Conservation (phyloP, 2,329 filamentous ascomycete species). For the Bipolaris oryzae region DNA sequence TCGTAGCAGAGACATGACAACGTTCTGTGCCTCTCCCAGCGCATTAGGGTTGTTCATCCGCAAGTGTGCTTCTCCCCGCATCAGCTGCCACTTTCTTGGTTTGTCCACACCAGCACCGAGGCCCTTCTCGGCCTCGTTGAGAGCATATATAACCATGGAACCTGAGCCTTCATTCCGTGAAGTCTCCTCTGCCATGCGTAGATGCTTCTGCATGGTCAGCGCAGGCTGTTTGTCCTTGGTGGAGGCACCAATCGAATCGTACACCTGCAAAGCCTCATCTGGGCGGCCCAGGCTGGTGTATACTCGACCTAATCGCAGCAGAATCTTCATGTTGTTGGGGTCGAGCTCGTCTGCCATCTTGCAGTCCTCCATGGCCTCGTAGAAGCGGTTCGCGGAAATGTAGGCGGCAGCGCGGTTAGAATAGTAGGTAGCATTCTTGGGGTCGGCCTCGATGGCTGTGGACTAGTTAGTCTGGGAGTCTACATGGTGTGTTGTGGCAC, state of each 20-base stretch:
- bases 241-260: constrained; percentile 79
- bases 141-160: constrained; percentile 88
- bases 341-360: constrained; percentile 81
- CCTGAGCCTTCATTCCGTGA: constrained; percentile 76
- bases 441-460: constrained; percentile 84
- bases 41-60: constrained; percentile 92
- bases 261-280: constrained; percentile 82
- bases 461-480: constrained; percentile 30
- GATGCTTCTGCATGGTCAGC: constrained; percentile 81
- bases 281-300: constrained; percentile 87
- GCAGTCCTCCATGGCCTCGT: constrained; percentile 84
- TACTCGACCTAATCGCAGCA: constrained; percentile 86
- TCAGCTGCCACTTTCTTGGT: constrained; percentile 91
- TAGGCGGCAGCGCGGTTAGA: constrained; percentile 94
- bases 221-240: constrained; percentile 86
- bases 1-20: constrained; percentile 85
- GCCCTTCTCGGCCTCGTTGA: constrained; percentile 86
- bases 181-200: constrained; percentile 78
- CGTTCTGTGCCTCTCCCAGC: constrained; percentile 87
- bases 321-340: constrained; percentile 82
- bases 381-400: constrained; percentile 83
- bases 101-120: constrained; percentile 76
- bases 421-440: constrained; percentile 84
- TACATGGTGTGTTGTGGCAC: constrained; percentile 4
- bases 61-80: constrained; percentile 89